phyloP scores from a whole-genome alignment of 2,329 filamentous ascomycete species.

The Lojkania enalia region DNA sequence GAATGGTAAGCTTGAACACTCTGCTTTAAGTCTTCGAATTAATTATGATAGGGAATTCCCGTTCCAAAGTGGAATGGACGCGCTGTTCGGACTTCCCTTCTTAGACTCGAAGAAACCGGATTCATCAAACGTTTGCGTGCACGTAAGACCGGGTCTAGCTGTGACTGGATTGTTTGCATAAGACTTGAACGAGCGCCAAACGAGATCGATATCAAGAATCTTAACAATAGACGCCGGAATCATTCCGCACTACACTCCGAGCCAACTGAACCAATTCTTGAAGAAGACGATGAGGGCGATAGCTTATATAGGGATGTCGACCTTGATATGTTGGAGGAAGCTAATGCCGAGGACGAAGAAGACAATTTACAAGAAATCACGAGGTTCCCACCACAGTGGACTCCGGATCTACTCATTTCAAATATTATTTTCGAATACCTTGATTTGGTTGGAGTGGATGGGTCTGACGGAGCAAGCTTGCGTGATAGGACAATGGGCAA shows the following conservation, averaged over 20 bases:
- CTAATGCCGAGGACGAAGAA: conserved; percentile 20
- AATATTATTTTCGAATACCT: conserved; percentile 59
- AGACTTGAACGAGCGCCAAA: conserved; percentile 42
- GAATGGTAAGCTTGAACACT: conserved; percentile 43
- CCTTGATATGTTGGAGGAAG: conserved; percentile 26
- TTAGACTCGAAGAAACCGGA: conserved; percentile 46
- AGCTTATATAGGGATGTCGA: conserved; percentile 38
- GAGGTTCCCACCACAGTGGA: conserved; percentile 57
- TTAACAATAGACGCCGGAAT: conserved; percentile 32
- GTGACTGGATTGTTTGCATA: conserved; percentile 42
- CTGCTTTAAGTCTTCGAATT: conserved; percentile 8
- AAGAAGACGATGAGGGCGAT: conserved; percentile 37
- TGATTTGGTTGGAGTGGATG: conserved; percentile 50
- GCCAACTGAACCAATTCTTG: conserved; percentile 22
- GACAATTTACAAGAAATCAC: conserved; percentile 29
- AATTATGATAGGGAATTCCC: conserved; percentile 31
- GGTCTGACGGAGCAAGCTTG: conserved; percentile 53
- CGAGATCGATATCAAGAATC: conserved; percentile 38
- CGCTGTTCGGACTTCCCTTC: conserved; percentile 44
- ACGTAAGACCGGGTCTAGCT: conserved; percentile 27
- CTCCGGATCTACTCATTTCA: conserved; percentile 54
- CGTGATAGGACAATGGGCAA: conserved; percentile 49
- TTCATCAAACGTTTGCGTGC: conserved; percentile 46
- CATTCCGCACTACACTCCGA: conserved; percentile 13
- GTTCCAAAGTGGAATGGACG: conserved; percentile 44